phyloP scores from a whole-genome alignment of 2,329 filamentous ascomycete genomes.

The Clonostachys rosea region DNA sequence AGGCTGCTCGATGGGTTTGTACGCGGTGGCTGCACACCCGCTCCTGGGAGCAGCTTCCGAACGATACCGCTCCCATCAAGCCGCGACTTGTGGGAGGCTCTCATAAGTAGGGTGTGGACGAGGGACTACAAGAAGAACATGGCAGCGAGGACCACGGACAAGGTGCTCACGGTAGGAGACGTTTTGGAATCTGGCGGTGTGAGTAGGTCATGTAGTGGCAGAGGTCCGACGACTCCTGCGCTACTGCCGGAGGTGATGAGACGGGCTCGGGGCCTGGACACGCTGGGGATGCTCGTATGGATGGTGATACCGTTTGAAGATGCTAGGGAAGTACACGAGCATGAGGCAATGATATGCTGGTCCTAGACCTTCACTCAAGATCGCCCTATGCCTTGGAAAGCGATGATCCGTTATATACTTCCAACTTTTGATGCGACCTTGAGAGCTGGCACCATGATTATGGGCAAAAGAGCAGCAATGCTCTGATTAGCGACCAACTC shows the following conservation, averaged over 20 bases:
- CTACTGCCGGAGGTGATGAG: neutral
- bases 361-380: too few relatives aligned
- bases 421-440: too few relatives aligned
- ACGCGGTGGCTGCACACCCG: neutral
- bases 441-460: too few relatives aligned
- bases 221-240: neutral
- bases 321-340: neutral
- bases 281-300: conserved; percentile 2
- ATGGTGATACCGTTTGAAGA: conserved; percentile 1
- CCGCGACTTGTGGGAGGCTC: conserved; percentile 8
- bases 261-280: conserved; percentile 1
- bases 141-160: neutral
- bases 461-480: too few relatives aligned
- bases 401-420: too few relatives aligned
- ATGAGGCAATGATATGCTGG: too few relatives aligned
- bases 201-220: neutral
- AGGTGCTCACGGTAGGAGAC: neutral
- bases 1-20: conserved; percentile 7
- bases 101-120: conserved; percentile 1
- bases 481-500: too few relatives aligned
- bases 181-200: neutral
- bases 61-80: conserved; percentile 7
- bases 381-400: too few relatives aligned
- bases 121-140: neutral
- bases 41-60: conserved; percentile 1